phyloP scores from a whole-genome alignment of 192 early-diverging fungal species.

The Linnemannia elongata region DNA sequence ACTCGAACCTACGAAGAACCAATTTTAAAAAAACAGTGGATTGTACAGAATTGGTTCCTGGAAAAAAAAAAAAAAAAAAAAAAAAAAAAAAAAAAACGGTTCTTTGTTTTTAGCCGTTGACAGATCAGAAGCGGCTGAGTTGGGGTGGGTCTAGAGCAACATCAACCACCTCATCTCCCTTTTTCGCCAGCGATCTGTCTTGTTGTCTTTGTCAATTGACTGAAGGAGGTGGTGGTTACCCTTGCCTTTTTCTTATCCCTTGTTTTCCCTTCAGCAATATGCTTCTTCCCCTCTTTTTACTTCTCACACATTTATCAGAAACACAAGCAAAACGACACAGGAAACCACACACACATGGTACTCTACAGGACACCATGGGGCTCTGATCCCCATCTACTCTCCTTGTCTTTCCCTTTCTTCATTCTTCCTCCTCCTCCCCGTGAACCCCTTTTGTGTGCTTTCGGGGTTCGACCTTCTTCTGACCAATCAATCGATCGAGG shows the following conservation, averaged over 20 bases:
- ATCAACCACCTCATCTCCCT: neutral
- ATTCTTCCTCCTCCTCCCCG: slow-evolving; percentile 2
- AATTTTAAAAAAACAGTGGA: no score
- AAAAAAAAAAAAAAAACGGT: neutral
- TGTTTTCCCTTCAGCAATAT: neutral
- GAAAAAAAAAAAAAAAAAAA: neutral
- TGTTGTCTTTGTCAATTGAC: neutral
- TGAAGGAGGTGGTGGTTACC: neutral
- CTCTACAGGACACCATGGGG: neutral
- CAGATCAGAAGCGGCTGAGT: neutral
- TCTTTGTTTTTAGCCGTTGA: neutral
- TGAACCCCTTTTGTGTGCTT: neutral
- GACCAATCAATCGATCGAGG: neutral
- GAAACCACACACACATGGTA: neutral
- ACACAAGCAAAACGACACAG: neutral
- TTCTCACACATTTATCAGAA: neutral
- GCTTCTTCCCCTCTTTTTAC: neutral
- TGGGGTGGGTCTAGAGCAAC: neutral
- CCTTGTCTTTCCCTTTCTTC: neutral
- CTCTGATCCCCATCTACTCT: neutral
- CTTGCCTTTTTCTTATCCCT: neutral
- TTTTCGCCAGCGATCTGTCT: no score
- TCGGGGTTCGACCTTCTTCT: neutral
- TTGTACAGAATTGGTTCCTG: neutral
- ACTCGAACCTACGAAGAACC: neutral